A percentile compares a stretch with the other conserved stretches of the same genome.
Evolutionary conservation across 2,329 filamentous ascomycete genomes (phyloP).

Genomic region (Pseudocercospora cruenta): DNA sequence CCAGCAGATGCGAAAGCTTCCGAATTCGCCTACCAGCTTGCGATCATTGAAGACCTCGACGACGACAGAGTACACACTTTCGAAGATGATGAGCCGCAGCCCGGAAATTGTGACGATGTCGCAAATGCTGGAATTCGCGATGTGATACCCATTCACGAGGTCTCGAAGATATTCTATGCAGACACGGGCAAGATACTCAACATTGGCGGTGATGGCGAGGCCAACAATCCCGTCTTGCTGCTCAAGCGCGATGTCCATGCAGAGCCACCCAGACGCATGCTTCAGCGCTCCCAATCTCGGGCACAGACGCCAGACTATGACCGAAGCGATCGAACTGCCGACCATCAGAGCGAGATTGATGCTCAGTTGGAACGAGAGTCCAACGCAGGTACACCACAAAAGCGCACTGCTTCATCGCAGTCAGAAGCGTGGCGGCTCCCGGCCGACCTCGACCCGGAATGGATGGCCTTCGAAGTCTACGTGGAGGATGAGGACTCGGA

Average conservation of each 20-base stretch:
- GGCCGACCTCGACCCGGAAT: conserved; percentile 79
- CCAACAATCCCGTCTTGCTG: conserved; percentile 73
- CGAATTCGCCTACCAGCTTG: conserved; percentile 79
- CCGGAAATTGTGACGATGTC: conserved; percentile 64
- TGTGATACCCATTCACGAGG: conserved; percentile 69
- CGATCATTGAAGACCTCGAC: conserved; percentile 81
- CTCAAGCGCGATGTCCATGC: conserved; percentile 72
- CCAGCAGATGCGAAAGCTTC: conserved; percentile 41
- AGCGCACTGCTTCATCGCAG: not conserved
- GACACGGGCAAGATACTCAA: conserved; percentile 89
- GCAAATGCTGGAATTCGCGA: conserved; percentile 66
- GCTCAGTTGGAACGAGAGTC: conserved; percentile 51
- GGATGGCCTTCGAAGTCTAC: conserved; percentile 88
- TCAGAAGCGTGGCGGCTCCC: conserved; percentile 20
- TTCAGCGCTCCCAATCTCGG: conserved; percentile 43
- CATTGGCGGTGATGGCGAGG: conserved; percentile 69
- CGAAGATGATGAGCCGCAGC: conserved; percentile 62
- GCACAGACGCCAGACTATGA: conserved; percentile 18
- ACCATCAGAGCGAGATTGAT: conserved; percentile 51
- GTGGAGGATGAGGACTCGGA: conserved; percentile 60
- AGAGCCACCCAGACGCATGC: conserved; percentile 62
- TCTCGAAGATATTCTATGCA: conserved; percentile 92
- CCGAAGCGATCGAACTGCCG: conserved; percentile 24
- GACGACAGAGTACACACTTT: conserved; percentile 70
- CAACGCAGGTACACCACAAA: conserved; percentile 25